Evolutionary conservation across 805 yeast genomes (phyloP).

Genomic region (Candida ficus): DNA sequence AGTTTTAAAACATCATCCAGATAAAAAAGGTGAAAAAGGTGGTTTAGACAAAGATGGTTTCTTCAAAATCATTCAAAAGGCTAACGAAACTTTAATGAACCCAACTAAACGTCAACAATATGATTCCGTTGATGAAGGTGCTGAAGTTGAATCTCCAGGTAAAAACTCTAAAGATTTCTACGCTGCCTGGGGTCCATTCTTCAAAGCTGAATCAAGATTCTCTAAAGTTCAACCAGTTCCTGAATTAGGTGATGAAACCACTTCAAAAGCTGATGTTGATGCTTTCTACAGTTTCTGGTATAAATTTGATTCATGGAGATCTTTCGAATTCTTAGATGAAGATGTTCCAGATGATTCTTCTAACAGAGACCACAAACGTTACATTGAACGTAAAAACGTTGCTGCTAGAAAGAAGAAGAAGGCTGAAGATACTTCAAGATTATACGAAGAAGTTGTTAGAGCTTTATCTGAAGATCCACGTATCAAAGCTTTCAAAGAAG

Average conservation of each 20-base stretch:
- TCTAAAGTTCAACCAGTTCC: slow-evolving; percentile 91
- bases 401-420: slow-evolving; percentile 96
- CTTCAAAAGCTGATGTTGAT: slow-evolving; percentile 79
- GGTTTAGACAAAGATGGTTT: slow-evolving; percentile 94
- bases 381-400: slow-evolving; percentile 94
- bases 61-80: slow-evolving; percentile 97
- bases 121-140: slow-evolving; percentile 90
- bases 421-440: slow-evolving; percentile 92
- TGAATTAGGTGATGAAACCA: slow-evolving; percentile 57
- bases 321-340: slow-evolving; percentile 96
- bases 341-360: slow-evolving; percentile 99
- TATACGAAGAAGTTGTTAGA: slow-evolving; percentile 80
- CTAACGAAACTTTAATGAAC: slow-evolving; percentile 85
- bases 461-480: slow-evolving; percentile 92
- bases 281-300: slow-evolving; percentile 88
- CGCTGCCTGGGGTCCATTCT: slow-evolving; percentile 90
- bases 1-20: slow-evolving; percentile 97
- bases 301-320: slow-evolving; percentile 95
- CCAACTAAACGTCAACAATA: slow-evolving; percentile 84
- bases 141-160: slow-evolving; percentile 79
- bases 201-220: slow-evolving; percentile 86
- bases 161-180: slow-evolving; percentile 67
- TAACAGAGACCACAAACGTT: slow-evolving; percentile 98
- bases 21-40: slow-evolving; percentile 83
- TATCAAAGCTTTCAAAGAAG: slow-evolving; percentile 87